Conservation (phyloP, 1,284 basidiomycete genomes). For the Tilletiopsis washingtonensis region DNA sequence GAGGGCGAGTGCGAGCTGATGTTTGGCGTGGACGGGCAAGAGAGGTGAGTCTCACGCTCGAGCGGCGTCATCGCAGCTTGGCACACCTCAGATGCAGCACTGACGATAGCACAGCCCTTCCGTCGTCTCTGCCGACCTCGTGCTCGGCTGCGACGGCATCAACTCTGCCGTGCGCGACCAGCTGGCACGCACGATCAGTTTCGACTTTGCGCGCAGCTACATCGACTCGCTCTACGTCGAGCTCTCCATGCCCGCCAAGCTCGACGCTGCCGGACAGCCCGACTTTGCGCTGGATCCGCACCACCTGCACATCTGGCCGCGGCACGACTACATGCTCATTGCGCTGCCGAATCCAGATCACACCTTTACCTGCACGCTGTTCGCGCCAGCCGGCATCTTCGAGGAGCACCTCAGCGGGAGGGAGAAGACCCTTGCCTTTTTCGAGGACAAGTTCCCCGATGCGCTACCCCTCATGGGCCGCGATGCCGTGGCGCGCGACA, state of each 20-base stretch:
- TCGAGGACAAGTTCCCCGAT: constrained; percentile 75
- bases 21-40: constrained; percentile 4
- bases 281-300: constrained; percentile 79
- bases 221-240: constrained; percentile 93
- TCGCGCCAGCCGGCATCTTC: constrained; percentile 75
- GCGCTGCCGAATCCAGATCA: constrained; percentile 67
- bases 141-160: constrained; percentile 30
- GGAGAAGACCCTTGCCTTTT: constrained; percentile 64
- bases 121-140: constrained; percentile 24
- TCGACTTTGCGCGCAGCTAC: constrained; percentile 89
- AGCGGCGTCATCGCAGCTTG: no score
- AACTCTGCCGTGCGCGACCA: constrained; percentile 21
- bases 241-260: constrained; percentile 74
- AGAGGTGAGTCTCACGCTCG: no score
- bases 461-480: constrained; percentile 76
- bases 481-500: constrained; percentile 65
- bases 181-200: constrained; percentile 53
- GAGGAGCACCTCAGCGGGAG: constrained; percentile 46
- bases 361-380: constrained; percentile 64
- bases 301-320: constrained; percentile 98
- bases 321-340: constrained; percentile 97
- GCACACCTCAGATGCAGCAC: no score
- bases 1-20: constrained; percentile 1
- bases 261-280: no score
- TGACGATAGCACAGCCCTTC: no score